phyloP scores from a whole-genome alignment of 345 rosid species.

The Microthlaspi erraticum region DNA sequence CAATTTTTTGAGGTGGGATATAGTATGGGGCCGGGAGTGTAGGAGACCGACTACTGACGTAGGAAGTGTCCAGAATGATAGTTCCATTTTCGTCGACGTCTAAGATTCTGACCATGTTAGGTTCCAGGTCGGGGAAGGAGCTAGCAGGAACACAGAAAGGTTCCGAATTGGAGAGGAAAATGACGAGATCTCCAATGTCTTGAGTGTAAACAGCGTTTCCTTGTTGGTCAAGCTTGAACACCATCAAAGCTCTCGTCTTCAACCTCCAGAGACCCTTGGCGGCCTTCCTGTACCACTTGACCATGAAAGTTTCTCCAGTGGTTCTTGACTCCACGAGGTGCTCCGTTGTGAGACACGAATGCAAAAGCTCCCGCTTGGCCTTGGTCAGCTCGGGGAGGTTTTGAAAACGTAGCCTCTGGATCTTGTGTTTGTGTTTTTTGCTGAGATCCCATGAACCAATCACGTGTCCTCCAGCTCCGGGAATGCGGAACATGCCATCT shows the following conservation, averaged over 20 bases:
- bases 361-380: background rate
- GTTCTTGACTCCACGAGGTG: constrained; percentile 7
- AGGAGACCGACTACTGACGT: background rate
- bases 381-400: background rate
- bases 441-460: background rate
- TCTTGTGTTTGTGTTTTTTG: background rate
- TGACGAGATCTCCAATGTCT: constrained; percentile 6
- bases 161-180: constrained; percentile 7
- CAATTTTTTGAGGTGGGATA: too few species aligned
- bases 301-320: constrained; percentile 3
- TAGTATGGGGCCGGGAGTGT: background rate
- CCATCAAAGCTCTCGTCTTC: constrained; percentile 38
- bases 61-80: fast-evolving
- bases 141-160: constrained; percentile 13
- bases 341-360: background rate
- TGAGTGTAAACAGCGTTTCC: constrained; percentile 45
- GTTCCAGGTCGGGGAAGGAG: background rate
- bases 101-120: background rate
- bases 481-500: background rate
- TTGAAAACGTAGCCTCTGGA: background rate
- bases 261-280: background rate
- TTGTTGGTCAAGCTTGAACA: constrained; percentile 50
- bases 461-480: background rate
- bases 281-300: constrained; percentile 14
- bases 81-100: background rate